phyloP scores from a whole-genome alignment of 2,329 filamentous ascomycete species.

The Phaeosphaeria sp. region DNA sequence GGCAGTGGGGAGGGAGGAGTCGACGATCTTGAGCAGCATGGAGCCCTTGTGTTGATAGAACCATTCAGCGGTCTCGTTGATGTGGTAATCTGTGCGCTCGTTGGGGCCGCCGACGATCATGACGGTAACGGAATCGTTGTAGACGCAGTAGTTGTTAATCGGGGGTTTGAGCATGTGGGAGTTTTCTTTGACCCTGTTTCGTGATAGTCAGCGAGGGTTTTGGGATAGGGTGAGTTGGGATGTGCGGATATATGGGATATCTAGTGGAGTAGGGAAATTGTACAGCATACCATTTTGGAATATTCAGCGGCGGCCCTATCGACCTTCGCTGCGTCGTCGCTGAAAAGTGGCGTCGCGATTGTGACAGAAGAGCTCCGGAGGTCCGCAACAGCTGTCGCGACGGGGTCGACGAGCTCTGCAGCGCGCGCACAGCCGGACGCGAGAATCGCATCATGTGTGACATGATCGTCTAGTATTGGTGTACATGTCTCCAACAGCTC shows the following conservation, averaged over 20 bases:
- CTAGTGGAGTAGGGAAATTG: not conserved
- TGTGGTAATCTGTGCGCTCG: constrained; percentile 95
- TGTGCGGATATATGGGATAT: not conserved
- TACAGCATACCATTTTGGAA: constrained; percentile 49
- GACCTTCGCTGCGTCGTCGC: constrained; percentile 23
- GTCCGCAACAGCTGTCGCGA: constrained; percentile 14
- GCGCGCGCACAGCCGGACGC: constrained; percentile 15
- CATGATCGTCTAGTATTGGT: not conserved
- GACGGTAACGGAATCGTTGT: constrained; percentile 81
- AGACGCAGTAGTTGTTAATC: constrained; percentile 97
- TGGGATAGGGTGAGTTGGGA: not conserved
- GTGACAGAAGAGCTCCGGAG: constrained; percentile 10
- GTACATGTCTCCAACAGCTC: not conserved
- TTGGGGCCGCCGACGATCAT: constrained; percentile 98
- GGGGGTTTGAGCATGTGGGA: constrained; percentile 91
- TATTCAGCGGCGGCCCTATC: constrained; percentile 45
- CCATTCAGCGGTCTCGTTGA: constrained; percentile 95
- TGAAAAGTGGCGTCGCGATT: constrained; percentile 35
- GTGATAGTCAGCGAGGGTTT: not conserved
- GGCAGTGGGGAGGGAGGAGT: constrained; percentile 51
- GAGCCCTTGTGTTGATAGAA: constrained; percentile 96
- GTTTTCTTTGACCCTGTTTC: constrained; percentile 82
- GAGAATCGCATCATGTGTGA: constrained; percentile 25
- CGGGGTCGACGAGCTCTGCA: constrained; percentile 14
- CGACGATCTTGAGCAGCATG: constrained; percentile 93